Base-by-base conservation (phyloP, 139 green algal species). In the Chlamydomonas incerta region DNA sequence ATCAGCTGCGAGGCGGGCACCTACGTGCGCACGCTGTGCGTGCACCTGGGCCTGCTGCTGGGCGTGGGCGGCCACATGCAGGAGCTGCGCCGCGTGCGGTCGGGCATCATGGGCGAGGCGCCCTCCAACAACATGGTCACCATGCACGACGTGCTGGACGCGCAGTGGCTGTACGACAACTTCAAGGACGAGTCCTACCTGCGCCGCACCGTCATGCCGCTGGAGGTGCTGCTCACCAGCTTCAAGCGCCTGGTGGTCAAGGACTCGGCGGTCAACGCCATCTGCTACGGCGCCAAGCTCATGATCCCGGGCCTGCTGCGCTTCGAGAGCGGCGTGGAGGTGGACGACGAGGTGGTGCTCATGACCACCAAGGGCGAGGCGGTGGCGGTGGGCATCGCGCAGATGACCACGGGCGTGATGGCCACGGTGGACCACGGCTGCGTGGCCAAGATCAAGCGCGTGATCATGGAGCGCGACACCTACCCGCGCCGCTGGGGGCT, bases 281-380 rank as follows among this genome's bases (percentile, higher is more conserved):
- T 99, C 82, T 99, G 98, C 95, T 99, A 99, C 81, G 98, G 98
- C 46, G 98, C 98, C 72, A 99, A 99, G 92, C 93, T 99, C 71
- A 99, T 99, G 98, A 94, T 99, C 63, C 88, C 87, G 94, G 98
- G 98, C 29, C 88, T 99, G 83, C 92, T 99, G 83, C 91, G 96
- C 65, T 99, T 95, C 87, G 95, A 98, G 80, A 85, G 84, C n/a
- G 93, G 94, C 74, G 93, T 98, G 21, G 96, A 99, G 86, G 95
- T 99, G 28, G 93, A 97, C 34, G 97, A 99, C 65, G 97, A 99
- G 95, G 92, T 97, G 70, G 97, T 99, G 79, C 85, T 99, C 41
- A 99, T 99, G 94, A 99, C 98, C 24, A 99, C 98, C 71, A 99
- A 99, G 94, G 98, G 98, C 55, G 98, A 99, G 94, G 98, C 98